phyloP scores from a whole-genome alignment of 192 early-diverging fungal genomes.

The Gaertneriomyces semiglobifer region DNA sequence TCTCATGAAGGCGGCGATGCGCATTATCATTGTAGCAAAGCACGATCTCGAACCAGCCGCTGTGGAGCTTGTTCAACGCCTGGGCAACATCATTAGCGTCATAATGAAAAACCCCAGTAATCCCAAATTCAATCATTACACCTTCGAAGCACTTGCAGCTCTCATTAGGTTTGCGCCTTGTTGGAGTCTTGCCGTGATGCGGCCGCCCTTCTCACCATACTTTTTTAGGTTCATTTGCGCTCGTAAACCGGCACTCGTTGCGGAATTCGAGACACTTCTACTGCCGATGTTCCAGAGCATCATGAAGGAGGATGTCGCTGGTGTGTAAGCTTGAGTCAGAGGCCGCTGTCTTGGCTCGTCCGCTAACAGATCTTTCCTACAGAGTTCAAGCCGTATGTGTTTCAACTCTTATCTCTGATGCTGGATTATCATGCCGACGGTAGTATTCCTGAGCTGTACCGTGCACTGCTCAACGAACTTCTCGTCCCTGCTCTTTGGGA shows the following conservation, averaged over 20 bases:
- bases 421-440: constrained; percentile 67
- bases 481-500: constrained; percentile 87
- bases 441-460: constrained; percentile 71
- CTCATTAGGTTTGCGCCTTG: constrained; percentile 57
- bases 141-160: constrained; percentile 89
- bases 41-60: constrained; percentile 71
- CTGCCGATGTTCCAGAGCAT: constrained; percentile 89
- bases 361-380: constrained; percentile 19
- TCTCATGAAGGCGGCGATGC: constrained; percentile 87
- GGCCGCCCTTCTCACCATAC: background rate
- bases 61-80: constrained; percentile 64
- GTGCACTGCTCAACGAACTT: constrained; percentile 68
- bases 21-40: constrained; percentile 74
- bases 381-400: constrained; percentile 96
- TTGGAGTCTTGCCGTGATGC: background rate
- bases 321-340: background rate
- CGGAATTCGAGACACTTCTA: constrained; percentile 79
- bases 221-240: constrained; percentile 71
- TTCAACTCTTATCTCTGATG: constrained; percentile 91
- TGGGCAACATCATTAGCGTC: constrained; percentile 74
- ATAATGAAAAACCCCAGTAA: constrained; percentile 96
- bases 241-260: constrained; percentile 61
- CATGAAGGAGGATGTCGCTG: constrained; percentile 70
- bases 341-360: background rate
- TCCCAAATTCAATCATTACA: constrained; percentile 95